Evolutionary conservation across 2,329 filamentous ascomycete species (phyloP).

Genomic region (Harringtonia aguacate): DNA sequence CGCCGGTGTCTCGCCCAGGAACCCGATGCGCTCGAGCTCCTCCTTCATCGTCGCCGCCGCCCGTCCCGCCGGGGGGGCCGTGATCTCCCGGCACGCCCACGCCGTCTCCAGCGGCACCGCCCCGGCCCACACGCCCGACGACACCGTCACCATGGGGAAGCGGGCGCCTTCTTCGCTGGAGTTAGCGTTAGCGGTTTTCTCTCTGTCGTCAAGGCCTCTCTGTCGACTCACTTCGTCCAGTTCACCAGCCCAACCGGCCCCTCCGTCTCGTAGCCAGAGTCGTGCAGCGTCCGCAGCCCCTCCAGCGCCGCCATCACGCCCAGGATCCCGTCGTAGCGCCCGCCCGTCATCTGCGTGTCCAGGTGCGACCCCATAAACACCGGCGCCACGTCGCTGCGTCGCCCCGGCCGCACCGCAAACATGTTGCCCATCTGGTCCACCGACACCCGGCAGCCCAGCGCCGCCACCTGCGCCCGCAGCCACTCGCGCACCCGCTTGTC

Average conservation of each 20-base stretch:
- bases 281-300: conserved; percentile 56
- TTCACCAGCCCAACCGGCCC: conserved; percentile 67
- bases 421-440: conserved; percentile 73
- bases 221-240: conserved; percentile 53
- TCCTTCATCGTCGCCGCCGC: conserved; percentile 51
- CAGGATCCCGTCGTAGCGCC: conserved; percentile 67
- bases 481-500: conserved; percentile 65
- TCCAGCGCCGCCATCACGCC: conserved; percentile 66
- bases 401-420: conserved; percentile 64
- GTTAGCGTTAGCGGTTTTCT: too few relatives aligned
- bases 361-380: conserved; percentile 60
- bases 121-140: conserved; percentile 68
- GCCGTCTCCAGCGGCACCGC: conserved; percentile 49
- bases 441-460: conserved; percentile 54
- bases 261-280: conserved; percentile 56
- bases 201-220: too few relatives aligned
- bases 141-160: conserved; percentile 64
- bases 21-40: conserved; percentile 62
- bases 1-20: conserved; percentile 49
- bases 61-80: conserved; percentile 20
- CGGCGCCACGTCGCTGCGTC: conserved; percentile 50
- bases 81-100: conserved; percentile 50
- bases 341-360: conserved; percentile 53
- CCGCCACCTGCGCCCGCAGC: conserved; percentile 56
- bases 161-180: conserved; percentile 67